Base-by-base conservation (phyloP, 1,284 basidiomycete species). In the Malassezia psittaci region DNA sequence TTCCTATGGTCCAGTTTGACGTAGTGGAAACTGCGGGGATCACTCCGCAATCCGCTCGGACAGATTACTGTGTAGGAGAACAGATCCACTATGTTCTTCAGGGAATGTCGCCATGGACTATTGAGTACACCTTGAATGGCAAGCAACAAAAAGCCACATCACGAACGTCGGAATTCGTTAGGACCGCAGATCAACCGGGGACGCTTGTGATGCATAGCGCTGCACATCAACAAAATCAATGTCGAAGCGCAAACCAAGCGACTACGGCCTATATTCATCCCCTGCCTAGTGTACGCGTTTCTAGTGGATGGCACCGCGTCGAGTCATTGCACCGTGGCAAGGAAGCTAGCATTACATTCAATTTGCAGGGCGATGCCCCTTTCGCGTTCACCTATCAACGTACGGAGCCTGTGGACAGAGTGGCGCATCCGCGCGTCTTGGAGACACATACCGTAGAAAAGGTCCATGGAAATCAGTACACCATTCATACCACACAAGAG, bases 11-110 rank as follows among this genome's bases (percentile, higher is more conserved):
- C n/a, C 53, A 35, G 18, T 47, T 60, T 32, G 88, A 94, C 62
- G 90, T 96, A 10, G 88, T 90, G 6, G 93, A 96, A 76, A 90
- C 88, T 1, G 93, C 93, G 8, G 84, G 88, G 9, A 91, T 98
- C 57, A 81, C 90, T 35, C 83, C 90, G 0, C 83, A 89, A 61
- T 85, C 86, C 62, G 79, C 84, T 42, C 81, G 84, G 48, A 79
- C 80, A 61, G 85, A 96, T 74, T 85, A 87, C 64, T 98, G 93
- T 75, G 86, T 90, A 9, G 93, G 91, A 24, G 91, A 96, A 65
- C 80, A 83, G 46, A 81, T 88, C 10, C 88, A 90, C 63, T 96
- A 93, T 79, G 83, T 91, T 68, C 79, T 98, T 16, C 90, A 96
- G 76, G 93, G 93, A 49, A 87, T 83, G 44, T 84, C 91, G n/a